Base-by-base conservation (phyloP, 495 filamentous ascomycete species). In the Hypoxylon lienhwacheense region DNA sequence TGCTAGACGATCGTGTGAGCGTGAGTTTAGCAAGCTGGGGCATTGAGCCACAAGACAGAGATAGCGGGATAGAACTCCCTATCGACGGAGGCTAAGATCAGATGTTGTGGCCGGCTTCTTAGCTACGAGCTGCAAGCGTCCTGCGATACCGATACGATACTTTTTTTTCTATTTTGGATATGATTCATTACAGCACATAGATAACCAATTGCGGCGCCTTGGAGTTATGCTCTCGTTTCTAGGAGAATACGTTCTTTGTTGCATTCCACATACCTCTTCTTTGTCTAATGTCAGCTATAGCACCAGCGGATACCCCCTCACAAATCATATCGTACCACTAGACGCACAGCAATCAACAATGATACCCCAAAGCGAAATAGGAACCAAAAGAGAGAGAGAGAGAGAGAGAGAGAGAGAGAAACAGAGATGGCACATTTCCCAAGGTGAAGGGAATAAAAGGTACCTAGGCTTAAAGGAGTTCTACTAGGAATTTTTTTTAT, bases 51-150 rank as follows among this genome's bases (percentile, higher is more conserved):
- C 75, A 77, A 43, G 77, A 81, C 66, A 70, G 78, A 56, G 80
- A 81, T 56, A 81, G 74, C 61, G 78, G 76, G 12, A 77, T 80
- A 61, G 76, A 76, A 46, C 47, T 77, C 37, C 66, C 70, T 22
- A 47, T 43, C 7, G 74, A 77, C 7, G 69, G 66, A 28, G 66
- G 61, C 29, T 71, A 51, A 61, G 25, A 15, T 7, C 17, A n/a
- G 24, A 46, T 53, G 14, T 43, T 44, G 41, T n/a, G n/a, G n/a
- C n/a, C n/a, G n/a, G n/a, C n/a, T 12, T n/a, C 32, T 22, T 5
- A 37, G 34, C 14, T 25, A 34, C 21, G 7, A 40, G 20, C 47
- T 46, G 11, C 24, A 47, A 21, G n/a, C n/a, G n/a, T 34, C 34
- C 45, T 45, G 19, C 48, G 47, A 31, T 49, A 45, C 36, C 55